A percentile compares a stretch with the other conserved stretches of the same genome.
Evolutionary conservation across 2,329 filamentous ascomycete genomes (phyloP).

Genomic region (Daldinia sp.): DNA sequence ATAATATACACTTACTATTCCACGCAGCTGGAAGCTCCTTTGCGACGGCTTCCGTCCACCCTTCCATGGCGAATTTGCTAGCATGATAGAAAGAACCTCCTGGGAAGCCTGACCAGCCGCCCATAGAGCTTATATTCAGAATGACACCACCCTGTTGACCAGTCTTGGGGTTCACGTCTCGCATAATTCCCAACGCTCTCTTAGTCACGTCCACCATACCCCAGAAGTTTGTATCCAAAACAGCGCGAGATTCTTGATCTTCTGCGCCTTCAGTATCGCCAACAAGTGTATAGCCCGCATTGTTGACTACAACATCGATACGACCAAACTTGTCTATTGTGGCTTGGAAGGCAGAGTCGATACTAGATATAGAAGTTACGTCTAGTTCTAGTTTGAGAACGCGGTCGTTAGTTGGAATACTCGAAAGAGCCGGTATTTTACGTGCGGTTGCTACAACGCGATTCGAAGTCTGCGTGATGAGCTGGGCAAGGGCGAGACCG

Average conservation of each 20-base stretch:
- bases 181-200: conserved; percentile 50
- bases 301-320: conserved; percentile 48
- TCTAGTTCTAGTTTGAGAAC: conserved; percentile 58
- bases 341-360: conserved; percentile 48
- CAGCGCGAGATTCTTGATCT: conserved; percentile 45
- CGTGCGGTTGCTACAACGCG: conserved; percentile 48
- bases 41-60: conserved; percentile 55
- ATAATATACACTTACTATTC: conserved; percentile 48
- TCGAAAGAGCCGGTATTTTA: conserved; percentile 51
- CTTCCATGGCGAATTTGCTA: conserved; percentile 56
- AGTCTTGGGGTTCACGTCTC: conserved; percentile 46
- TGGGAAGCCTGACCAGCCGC: conserved; percentile 50
- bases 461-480: conserved; percentile 37
- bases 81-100: conserved; percentile 52
- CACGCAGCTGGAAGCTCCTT: conserved; percentile 55
- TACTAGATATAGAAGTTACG: conserved; percentile 52
- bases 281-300: conserved; percentile 44
- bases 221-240: conserved; percentile 56
- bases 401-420: conserved; percentile 48
- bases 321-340: conserved; percentile 48
- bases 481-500: conserved; percentile 39
- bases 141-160: conserved; percentile 58
- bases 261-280: conserved; percentile 46
- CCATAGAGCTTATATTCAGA: conserved; percentile 64
- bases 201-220: conserved; percentile 52